Evolutionary conservation across 2,329 filamentous ascomycete species (phyloP), one percentile per base, ranked within the genome.

Genomic region (Fusarium sp.): DNA sequence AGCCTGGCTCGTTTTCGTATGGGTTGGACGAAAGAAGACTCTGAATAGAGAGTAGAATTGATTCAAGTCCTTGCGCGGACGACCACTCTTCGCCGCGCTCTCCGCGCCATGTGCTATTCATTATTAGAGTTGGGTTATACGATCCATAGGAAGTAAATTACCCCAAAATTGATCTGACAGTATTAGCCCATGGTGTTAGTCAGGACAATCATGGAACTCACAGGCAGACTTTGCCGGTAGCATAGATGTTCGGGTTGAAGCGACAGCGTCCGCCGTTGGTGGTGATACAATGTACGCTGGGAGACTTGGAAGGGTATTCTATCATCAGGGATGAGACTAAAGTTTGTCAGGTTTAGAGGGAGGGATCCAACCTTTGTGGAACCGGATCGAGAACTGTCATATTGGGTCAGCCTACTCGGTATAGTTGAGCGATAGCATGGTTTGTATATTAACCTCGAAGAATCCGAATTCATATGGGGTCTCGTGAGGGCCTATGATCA

Each of bases 391-490:
- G 73, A 96, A 96, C 90, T 93, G 12, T 38, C 15, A 38, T 10
- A 19, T 43, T 51, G 42, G 38, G 53, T 54, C 31, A 60, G 43
- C 19, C 35, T 35, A 8, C 12, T 39, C 35, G 41, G 7, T 42
- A 25, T n/a, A 9, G 10, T 9, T 12, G 8, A 13, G 24, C 10
- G 13, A 40, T 10, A 19, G 6, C 31, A 8, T 19, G 29, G n/a
- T 6, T 40, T 32, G 15, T 3, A 12, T 11, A 74, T 82, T 58
- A 75, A 95, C 93, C 84, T 98, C 93, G 73, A 96, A 98, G 79
- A 97, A 97, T 4, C 95, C 95, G 73, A 96, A 97, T 76, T 97
- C 93, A 76, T 99, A 99, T 0, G 94, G 93, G 1, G 93, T 96
- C 69, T 95, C 93, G 65, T 94, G 92, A 24, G 95, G 94, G 0